Evolutionary conservation across 2,329 filamentous ascomycete species (phyloP).

Genomic region (Pezicula neosporulosa): DNA sequence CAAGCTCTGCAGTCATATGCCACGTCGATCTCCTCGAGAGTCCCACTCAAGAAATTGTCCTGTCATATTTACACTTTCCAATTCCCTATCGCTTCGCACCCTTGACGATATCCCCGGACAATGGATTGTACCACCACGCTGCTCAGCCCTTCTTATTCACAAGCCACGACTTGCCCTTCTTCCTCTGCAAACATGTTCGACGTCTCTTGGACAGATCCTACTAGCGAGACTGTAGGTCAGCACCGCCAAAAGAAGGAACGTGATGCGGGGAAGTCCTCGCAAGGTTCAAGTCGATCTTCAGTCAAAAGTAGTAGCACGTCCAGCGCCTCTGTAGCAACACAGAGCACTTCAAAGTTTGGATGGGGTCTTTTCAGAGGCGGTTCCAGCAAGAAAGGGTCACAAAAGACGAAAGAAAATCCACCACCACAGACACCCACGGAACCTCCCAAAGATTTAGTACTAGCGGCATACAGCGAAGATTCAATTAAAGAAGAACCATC

Average conservation of each 20-base stretch:
- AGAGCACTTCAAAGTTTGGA: background rate
- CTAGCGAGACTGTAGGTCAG: conserved; percentile 3
- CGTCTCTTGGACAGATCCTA: conserved; percentile 4
- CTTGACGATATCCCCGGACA: background rate
- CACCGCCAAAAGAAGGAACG: conserved; percentile 3
- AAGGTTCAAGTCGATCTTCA: conserved; percentile 1
- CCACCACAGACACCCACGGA: background rate
- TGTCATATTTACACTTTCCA: too few relatives aligned
- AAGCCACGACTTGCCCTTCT: background rate
- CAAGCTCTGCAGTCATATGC: too few relatives aligned
- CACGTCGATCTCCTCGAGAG: too few relatives aligned
- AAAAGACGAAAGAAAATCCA: too few relatives aligned
- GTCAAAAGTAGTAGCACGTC: conserved; percentile 2
- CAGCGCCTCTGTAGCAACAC: conserved; percentile 7
- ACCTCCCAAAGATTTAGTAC: background rate
- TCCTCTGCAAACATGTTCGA: conserved; percentile 5
- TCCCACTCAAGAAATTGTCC: too few relatives aligned
- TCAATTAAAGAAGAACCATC: background rate
- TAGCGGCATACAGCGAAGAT: background rate
- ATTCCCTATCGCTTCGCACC: background rate
- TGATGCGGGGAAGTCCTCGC: background rate
- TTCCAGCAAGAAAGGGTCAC: background rate
- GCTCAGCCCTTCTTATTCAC: background rate
- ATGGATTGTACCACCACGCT: background rate
- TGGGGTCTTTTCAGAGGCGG: background rate